A percentile compares a stretch with the other conserved stretches of the same genome.
phyloP scores from a whole-genome alignment of 441 rosid species.

The Euphorbia celastroides region DNA sequence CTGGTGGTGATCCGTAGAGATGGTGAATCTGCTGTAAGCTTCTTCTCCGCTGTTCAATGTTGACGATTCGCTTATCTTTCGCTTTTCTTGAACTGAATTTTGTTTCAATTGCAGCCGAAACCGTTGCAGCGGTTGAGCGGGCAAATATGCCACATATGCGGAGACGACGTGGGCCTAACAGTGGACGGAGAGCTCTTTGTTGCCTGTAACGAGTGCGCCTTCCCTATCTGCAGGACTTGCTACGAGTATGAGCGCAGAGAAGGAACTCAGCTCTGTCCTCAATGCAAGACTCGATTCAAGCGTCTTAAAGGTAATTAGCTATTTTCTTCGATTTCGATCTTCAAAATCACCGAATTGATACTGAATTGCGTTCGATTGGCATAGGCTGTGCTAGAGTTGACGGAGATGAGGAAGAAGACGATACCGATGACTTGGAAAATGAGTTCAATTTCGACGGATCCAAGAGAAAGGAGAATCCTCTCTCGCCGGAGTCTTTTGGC shows the following conservation, averaged over 20 bases:
- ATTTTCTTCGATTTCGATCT: background rate
- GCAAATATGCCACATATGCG: slow-evolving; percentile 94
- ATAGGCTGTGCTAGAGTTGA: slow-evolving; percentile 45
- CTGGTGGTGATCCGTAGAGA: slow-evolving; percentile 35
- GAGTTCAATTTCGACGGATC: slow-evolving; percentile 38
- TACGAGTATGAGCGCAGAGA: slow-evolving; percentile 95
- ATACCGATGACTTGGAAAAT: slow-evolving; percentile 45
- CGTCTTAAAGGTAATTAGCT: slow-evolving; percentile 73
- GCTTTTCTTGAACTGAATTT: background rate
- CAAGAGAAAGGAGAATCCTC: slow-evolving; percentile 5
- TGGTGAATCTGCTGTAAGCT: slow-evolving; percentile 32
- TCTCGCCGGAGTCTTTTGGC: background rate
- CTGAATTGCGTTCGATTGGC: background rate
- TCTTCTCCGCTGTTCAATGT: background rate
- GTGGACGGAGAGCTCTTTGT: slow-evolving; percentile 92
- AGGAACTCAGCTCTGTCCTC: slow-evolving; percentile 87
- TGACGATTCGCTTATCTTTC: background rate
- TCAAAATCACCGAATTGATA: background rate
- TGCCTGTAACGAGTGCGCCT: slow-evolving; percentile 98
- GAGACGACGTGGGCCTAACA: slow-evolving; percentile 71
- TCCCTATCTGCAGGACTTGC: slow-evolving; percentile 89
- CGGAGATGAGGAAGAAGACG: slow-evolving; percentile 59
- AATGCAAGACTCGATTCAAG: slow-evolving; percentile 91
- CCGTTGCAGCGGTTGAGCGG: slow-evolving; percentile 81
- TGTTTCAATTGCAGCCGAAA: slow-evolving; percentile 51